Percentiles rank a stretch among this genome's conserved stretches.
Conservation (phyloP, 108 stramenopile genomes). For the Chaetoceros tenuissimus region DNA sequence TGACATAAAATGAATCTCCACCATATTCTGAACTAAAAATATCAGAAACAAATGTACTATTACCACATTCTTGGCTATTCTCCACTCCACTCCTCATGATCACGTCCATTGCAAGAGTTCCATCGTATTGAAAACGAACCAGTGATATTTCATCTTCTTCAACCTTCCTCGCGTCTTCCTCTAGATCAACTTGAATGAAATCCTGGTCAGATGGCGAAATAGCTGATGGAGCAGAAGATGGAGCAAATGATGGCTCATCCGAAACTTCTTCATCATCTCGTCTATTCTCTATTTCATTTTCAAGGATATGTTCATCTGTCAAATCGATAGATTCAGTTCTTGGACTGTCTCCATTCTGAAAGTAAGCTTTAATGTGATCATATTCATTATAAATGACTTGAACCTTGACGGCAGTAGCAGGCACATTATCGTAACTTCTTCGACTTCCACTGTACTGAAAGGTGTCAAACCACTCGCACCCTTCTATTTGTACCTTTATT, state of each 20-base stretch:
- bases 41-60: no score
- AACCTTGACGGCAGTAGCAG: neutral
- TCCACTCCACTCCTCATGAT: no score
- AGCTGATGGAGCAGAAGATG: no score
- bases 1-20: no score
- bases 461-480: conserved; percentile 10
- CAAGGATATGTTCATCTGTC: neutral
- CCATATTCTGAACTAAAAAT: no score
- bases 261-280: neutral
- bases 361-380: no score
- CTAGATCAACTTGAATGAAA: no score
- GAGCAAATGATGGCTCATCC: neutral
- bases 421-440: no score
- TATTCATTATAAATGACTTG: neutral
- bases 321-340: neutral
- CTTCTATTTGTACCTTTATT: neutral
- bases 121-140: conserved; percentile 7
- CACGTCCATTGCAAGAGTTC: neutral
- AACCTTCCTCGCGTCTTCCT: neutral
- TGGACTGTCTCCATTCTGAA: no score
- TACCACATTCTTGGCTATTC: no score
- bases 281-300: neutral
- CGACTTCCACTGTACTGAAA: no score
- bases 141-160: neutral
- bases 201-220: no score